Conservation (phyloP, 495 filamentous ascomycete species). For the Evernia prunastri region DNA sequence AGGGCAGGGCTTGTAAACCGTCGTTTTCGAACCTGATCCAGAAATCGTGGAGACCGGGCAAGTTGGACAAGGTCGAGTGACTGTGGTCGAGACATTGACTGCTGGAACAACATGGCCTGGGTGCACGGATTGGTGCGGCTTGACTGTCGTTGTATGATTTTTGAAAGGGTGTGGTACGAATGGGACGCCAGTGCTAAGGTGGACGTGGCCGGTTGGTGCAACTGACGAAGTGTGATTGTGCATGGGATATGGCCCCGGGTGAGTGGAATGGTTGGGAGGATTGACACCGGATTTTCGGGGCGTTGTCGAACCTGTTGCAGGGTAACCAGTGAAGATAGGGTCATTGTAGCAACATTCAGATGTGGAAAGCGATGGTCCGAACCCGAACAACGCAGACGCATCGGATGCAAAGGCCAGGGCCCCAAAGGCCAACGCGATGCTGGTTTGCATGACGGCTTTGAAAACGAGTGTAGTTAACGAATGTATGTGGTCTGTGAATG, state of each 20-base stretch:
- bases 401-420: constrained; percentile 11
- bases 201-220: neutral
- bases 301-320: neutral
- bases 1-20: neutral
- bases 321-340: too few species aligned
- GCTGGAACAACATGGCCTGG: neutral
- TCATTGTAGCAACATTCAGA: too few species aligned
- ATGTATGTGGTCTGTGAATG: neutral
- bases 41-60: constrained; percentile 3
- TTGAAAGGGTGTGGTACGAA: neutral
- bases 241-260: neutral
- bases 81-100: neutral
- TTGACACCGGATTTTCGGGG: neutral
- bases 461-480: constrained; percentile 7
- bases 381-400: neutral
- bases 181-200: neutral
- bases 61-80: constrained; percentile 15
- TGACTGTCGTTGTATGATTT: neutral
- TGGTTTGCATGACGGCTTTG: constrained; percentile 11
- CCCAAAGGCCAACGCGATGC: neutral
- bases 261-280: neutral
- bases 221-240: neutral
- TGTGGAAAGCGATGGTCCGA: neutral
- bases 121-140: neutral
- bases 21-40: neutral